Percentiles rank a stretch among this genome's conserved stretches.
Evolutionary conservation across 1,139 yeast species (phyloP).

Genomic region (Magnusiomyces clavatus): DNA sequence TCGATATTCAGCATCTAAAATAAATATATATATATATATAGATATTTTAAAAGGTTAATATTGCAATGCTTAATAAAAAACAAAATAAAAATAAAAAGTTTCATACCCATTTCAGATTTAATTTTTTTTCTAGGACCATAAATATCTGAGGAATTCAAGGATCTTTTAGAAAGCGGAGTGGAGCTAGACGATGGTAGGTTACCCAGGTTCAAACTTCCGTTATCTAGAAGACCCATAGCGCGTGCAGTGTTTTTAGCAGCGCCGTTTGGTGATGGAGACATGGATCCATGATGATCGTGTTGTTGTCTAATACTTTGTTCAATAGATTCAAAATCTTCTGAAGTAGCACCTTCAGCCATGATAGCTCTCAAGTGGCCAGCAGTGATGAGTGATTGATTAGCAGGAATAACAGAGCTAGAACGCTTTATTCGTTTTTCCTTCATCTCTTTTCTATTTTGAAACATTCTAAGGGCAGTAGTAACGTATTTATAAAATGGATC

Average conservation of each 20-base stretch:
- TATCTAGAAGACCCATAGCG: too few relatives aligned
- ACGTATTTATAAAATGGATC: constrained; percentile 3
- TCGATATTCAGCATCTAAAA: background rate
- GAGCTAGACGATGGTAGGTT: too few relatives aligned
- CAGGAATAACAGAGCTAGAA: background rate
- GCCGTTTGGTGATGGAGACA: background rate
- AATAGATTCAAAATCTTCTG: background rate
- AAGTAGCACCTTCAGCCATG: too few relatives aligned
- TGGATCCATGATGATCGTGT: background rate
- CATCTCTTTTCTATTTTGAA: constrained; percentile 5
- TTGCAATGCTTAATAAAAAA: too few relatives aligned
- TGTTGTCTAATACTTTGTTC: background rate
- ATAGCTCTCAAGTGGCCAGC: too few relatives aligned
- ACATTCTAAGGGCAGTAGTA: constrained; percentile 3
- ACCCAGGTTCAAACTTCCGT: too few relatives aligned
- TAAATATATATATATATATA: too few relatives aligned
- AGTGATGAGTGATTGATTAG: too few relatives aligned
- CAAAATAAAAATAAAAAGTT: background rate
- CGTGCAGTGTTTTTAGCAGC: background rate
- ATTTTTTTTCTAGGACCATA: constrained; percentile 1
- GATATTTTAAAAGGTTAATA: background rate
- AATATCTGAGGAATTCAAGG: background rate
- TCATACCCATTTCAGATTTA: constrained; percentile 3
- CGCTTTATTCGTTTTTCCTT: constrained; percentile 6
- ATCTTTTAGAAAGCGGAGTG: background rate